Evolutionary conservation across 2,329 filamentous ascomycete species (phyloP).

Genomic region (Penicillium freii): DNA sequence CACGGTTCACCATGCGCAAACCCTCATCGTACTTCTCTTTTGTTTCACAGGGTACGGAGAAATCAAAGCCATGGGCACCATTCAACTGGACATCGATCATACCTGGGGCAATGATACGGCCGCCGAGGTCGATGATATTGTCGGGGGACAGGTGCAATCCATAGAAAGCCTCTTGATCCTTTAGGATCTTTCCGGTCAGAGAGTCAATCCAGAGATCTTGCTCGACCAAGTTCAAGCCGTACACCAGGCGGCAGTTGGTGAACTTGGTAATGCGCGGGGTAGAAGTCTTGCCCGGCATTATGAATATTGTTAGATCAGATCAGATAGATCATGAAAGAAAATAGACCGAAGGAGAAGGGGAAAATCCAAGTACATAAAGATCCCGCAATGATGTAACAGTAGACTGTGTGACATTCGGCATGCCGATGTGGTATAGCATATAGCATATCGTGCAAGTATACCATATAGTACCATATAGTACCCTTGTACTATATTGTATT

Average conservation of each 20-base stretch:
- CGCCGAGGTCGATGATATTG: slow-evolving; percentile 72
- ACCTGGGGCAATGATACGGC: slow-evolving; percentile 79
- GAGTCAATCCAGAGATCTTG: slow-evolving; percentile 90
- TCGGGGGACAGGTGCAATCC: slow-evolving; percentile 58
- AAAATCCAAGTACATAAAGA: slow-evolving; percentile 8
- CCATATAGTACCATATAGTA: no score
- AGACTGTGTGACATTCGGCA: slow-evolving; percentile 22
- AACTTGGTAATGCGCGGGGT: slow-evolving; percentile 70
- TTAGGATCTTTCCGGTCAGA: slow-evolving; percentile 74
- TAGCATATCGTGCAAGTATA: no score
- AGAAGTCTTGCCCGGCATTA: slow-evolving; percentile 39
- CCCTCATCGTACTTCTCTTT: slow-evolving; percentile 68
- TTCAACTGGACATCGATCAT: slow-evolving; percentile 92
- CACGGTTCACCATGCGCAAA: slow-evolving; percentile 68
- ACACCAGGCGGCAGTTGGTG: slow-evolving; percentile 79
- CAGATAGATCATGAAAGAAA: neutral
- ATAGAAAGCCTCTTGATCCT: slow-evolving; percentile 61
- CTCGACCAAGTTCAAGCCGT: slow-evolving; percentile 64
- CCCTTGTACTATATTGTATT: no score
- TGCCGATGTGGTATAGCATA: slow-evolving; percentile 21
- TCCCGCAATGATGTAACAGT: slow-evolving; percentile 21
- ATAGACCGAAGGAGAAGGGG: neutral
- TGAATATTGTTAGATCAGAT: slow-evolving; percentile 11
- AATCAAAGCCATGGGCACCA: slow-evolving; percentile 90
- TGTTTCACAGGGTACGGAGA: slow-evolving; percentile 69